A percentile compares a stretch with the other conserved stretches of the same genome.
phyloP scores from a whole-genome alignment of 208 protist genomes.

The Angomonas ambiguus region DNA sequence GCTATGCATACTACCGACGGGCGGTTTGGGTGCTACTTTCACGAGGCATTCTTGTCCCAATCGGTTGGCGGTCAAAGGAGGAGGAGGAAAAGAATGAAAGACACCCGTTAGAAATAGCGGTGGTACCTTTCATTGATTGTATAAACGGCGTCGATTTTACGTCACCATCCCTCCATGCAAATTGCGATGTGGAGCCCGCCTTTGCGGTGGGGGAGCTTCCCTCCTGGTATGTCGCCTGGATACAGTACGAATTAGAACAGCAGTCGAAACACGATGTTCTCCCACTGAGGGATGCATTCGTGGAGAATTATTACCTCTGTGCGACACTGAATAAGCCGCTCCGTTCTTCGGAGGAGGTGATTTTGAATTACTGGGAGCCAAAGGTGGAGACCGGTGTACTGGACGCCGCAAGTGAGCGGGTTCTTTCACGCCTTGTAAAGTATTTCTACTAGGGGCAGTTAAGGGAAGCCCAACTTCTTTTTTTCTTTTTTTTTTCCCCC shows the following conservation, averaged over 20 bases:
- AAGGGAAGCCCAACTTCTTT: not conserved
- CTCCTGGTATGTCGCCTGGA: slow-evolving; percentile 48
- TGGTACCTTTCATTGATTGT: slow-evolving; percentile 77
- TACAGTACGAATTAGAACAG: slow-evolving; percentile 24
- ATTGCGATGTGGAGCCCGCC: slow-evolving; percentile 70
- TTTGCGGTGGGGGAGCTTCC: slow-evolving; percentile 56
- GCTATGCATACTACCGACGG: slow-evolving; percentile 37
- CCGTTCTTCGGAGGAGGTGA: slow-evolving; percentile 65
- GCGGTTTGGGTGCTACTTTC: slow-evolving; percentile 64
- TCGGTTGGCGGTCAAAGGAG: not conserved
- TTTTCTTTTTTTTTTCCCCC: slow-evolving; percentile 4
- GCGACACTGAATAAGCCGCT: slow-evolving; percentile 47
- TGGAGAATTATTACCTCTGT: slow-evolving; percentile 56
- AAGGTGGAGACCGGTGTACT: slow-evolving; percentile 46
- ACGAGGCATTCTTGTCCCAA: slow-evolving; percentile 17
- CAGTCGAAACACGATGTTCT: slow-evolving; percentile 26
- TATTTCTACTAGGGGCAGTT: slow-evolving; percentile 42
- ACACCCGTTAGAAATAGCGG: slow-evolving; percentile 43
- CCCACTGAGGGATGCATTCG: slow-evolving; percentile 19
- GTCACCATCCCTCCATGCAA: slow-evolving; percentile 14
- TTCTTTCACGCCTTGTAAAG: slow-evolving; percentile 58
- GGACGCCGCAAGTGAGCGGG: slow-evolving; percentile 24
- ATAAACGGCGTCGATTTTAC: slow-evolving; percentile 49
- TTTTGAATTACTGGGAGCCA: slow-evolving; percentile 50
- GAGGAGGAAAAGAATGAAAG: not conserved